Conservation (phyloP, 495 filamentous ascomycete species). For the Terfezia claveryi region DNA sequence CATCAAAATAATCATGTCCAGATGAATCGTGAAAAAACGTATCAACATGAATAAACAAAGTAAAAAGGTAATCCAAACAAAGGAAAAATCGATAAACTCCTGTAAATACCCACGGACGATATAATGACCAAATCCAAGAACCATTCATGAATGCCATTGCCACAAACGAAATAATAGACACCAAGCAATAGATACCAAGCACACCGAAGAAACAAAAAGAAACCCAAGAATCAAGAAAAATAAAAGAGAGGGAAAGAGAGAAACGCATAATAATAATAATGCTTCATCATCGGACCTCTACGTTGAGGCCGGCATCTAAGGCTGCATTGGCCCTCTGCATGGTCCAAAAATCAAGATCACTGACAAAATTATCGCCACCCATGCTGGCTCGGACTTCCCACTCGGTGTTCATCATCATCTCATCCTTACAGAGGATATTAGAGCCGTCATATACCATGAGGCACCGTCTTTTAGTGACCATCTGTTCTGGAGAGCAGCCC, state of each 20-base stretch:
- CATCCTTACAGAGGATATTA: slow-evolving; percentile 82
- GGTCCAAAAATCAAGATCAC: slow-evolving; percentile 82
- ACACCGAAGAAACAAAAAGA: background rate
- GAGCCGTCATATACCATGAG: slow-evolving; percentile 80
- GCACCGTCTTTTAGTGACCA: slow-evolving; percentile 95
- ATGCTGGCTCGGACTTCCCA: slow-evolving; percentile 59
- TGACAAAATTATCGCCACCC: slow-evolving; percentile 46
- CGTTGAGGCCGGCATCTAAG: background rate
- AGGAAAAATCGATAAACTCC: too few relatives aligned
- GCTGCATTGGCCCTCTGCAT: slow-evolving; percentile 41
- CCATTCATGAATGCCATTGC: background rate
- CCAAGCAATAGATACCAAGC: background rate
- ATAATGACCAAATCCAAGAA: background rate
- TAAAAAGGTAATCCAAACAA: too few relatives aligned
- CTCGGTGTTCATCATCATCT: slow-evolving; percentile 94
- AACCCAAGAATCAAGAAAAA: background rate
- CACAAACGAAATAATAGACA: background rate
- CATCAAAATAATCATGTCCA: too few relatives aligned
- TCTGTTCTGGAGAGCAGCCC: slow-evolving; percentile 73
- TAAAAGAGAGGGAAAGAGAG: background rate
- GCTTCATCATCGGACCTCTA: background rate
- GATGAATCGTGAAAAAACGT: too few relatives aligned
- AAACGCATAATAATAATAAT: background rate
- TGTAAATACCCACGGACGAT: background rate
- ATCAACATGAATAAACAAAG: too few relatives aligned